Evolutionary conservation across 768 basidiomycete species (phyloP), one percentile per base, ranked within the genome.

Genomic region (Leccinum pellstonianum): DNA sequence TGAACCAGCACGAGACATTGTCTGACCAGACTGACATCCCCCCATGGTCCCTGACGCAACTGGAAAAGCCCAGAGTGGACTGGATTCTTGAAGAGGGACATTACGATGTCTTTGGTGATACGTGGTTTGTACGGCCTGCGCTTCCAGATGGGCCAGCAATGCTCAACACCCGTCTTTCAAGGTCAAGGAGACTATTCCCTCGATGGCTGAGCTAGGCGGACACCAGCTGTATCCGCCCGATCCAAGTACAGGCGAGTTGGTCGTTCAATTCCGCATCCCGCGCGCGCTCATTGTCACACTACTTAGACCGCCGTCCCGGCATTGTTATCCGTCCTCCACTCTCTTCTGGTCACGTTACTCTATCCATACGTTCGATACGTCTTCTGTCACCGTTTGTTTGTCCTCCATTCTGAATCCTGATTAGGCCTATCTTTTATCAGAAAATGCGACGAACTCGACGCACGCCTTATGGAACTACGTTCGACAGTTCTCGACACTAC

Each of bases 81-180:
- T 95, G 93, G 93, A 90, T 96, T 54, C 79, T 91, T 1, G 90
- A 94, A 64, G 91, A 92, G 61, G 88, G 88, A 1, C 79, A 84
- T 62, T 96, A 93, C 71, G 82, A 83, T 55, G 88, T 87, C 15
- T 96, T 89, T 74, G 93, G 91, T n/a, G 91, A 95, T 71, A 81
- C 81, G 66, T 96, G 91, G 90, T 88, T 88, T 84, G 91, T 94
- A 77, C 74, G 90, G 71, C 66, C 19, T 11, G 47, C 54, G 35
- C 65, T 52, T 63, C 29, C 52, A 56, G 33, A 33, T 50, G 48
- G 31, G 31, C 47, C 46, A 63, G 48, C 65, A 62, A 56, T 55
- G 54, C 56, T 64, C 64, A 17, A 70, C 66, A 15, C 12, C 35
- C 19, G 27, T 59, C 48, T 35, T 54, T 53, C 37, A 43, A 93